Percentiles rank a stretch among this genome's conserved stretches.
Conservation (phyloP, 2,329 filamentous ascomycete genomes). For the Colletotrichum sidae region DNA sequence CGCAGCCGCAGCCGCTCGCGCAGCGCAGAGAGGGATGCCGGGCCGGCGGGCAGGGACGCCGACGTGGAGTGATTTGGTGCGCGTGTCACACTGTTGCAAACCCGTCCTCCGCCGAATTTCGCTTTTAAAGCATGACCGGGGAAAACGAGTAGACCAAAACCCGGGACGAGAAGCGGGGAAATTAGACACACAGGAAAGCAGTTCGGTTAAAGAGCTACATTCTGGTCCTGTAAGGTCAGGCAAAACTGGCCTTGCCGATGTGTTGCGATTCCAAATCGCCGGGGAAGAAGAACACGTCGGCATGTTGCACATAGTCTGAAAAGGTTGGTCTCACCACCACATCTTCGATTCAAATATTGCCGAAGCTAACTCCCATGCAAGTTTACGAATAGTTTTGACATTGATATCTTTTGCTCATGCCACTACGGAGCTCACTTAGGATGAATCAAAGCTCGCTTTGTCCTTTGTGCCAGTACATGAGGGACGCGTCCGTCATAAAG, state of each 20-base stretch:
- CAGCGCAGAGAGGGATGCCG: slow-evolving; percentile 29
- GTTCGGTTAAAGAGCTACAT: background rate
- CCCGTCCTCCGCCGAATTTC: background rate
- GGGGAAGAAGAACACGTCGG: slow-evolving; percentile 25
- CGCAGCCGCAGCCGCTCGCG: slow-evolving; percentile 55
- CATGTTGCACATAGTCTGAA: slow-evolving; percentile 20
- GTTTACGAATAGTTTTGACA: slow-evolving; percentile 13
- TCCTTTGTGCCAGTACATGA: too few relatives aligned
- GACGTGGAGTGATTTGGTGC: slow-evolving; percentile 18
- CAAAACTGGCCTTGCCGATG: slow-evolving; percentile 30
- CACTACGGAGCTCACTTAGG: too few relatives aligned
- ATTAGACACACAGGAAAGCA: background rate
- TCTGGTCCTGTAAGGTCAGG: background rate
- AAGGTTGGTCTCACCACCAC: slow-evolving; percentile 19
- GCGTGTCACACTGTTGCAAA: background rate
- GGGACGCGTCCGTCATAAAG: too few relatives aligned
- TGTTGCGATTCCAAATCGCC: slow-evolving; percentile 16
- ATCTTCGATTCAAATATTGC: background rate
- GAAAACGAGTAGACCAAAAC: background rate
- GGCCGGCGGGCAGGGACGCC: slow-evolving; percentile 7
- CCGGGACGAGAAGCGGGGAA: background rate
- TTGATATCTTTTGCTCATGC: background rate
- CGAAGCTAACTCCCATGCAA: slow-evolving; percentile 15
- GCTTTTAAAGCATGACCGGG: background rate
- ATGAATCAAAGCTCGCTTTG: too few relatives aligned